Evolutionary conservation across 1,284 basidiomycete genomes (phyloP), one percentile per base, ranked within the genome.

Genomic region (Xanthoconium separans): DNA sequence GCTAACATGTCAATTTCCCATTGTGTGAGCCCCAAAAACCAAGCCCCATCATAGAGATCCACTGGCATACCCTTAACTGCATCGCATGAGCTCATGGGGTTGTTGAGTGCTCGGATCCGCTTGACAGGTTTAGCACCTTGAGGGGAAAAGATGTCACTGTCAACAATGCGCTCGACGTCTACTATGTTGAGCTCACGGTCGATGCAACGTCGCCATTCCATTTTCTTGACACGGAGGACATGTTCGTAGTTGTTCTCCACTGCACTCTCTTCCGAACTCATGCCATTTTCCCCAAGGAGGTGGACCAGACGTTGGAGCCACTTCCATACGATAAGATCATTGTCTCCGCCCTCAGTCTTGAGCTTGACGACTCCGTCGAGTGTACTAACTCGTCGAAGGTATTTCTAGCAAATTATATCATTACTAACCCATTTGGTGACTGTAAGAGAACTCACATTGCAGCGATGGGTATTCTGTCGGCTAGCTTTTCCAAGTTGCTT

Each of bases 191-290:
- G 41, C 15, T 54, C 42, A 4, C 12, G 13, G 3, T 44, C 29
- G 6, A 54, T 44, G 29, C 15, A 20, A 2, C 10, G 33, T 11
- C 34, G 34, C 54, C 54, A 55, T n/a, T 33, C 33, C 54, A 52
- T 51, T 1, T 24, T 27, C 40, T 55, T 55, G 31, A 55, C 45
- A 1, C n/a, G 12, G 20, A 52, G 33, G 8, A 52, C 34, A 2
- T 27, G 20, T 4, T 52, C 33, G 6, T 47, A 24, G 6, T 55
- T 18, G 41, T 44, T 52, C 44, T 47, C 45, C 3, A 31, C 39
- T 16, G 10, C n/a, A 18, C 54, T 47, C 18, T 55, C 50, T 24
- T 55, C 44, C 2, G 44, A 55, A 24, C 49, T 55, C 49, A 55
- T 51, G 0, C 50, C 50, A 30, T 43, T 39, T 8, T 55, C 39